These are phyloP conservation scores for Debaryomyces hansenii DNA, from an alignment of 805 yeast genomes.

Conservation along the genomic window DNA sequence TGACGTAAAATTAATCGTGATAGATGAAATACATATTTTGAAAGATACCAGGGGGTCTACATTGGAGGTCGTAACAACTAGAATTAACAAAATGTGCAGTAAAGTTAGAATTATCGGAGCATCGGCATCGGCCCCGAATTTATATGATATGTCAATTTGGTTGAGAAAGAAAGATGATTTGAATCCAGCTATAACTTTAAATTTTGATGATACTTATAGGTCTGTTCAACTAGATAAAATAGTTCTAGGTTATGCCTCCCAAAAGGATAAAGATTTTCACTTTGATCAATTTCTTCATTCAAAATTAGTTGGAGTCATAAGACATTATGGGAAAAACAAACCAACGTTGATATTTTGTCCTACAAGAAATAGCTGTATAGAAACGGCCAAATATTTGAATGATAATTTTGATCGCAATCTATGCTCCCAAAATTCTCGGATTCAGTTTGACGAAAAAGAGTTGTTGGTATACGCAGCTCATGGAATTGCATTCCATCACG, in stretches of 20 bases:
- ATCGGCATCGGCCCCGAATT: slow-evolving; percentile 56
- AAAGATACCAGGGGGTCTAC: slow-evolving; percentile 28
- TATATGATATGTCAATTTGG: slow-evolving; percentile 42
- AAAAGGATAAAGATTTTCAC: slow-evolving; percentile 45
- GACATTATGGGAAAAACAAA: slow-evolving; percentile 35
- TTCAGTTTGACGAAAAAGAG: slow-evolving; percentile 23
- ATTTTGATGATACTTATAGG: slow-evolving; percentile 38
- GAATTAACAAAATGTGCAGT: slow-evolving; percentile 8
- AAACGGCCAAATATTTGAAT: slow-evolving; percentile 43
- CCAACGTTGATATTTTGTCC: slow-evolving; percentile 51
- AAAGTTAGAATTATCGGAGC: slow-evolving; percentile 14
- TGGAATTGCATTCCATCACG: slow-evolving; percentile 60
- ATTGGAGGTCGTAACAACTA: slow-evolving; percentile 20
- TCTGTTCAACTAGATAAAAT: slow-evolving; percentile 37
- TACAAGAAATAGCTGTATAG: background rate
- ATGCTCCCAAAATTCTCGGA: background rate
- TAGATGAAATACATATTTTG: slow-evolving; percentile 28
- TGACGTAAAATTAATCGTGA: slow-evolving; percentile 16
- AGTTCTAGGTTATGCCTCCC: slow-evolving; percentile 44
- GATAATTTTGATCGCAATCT: slow-evolving; percentile 9
- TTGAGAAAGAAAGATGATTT: slow-evolving; percentile 5
- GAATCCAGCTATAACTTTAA: background rate
- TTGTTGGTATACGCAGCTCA: slow-evolving; percentile 16
- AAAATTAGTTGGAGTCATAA: slow-evolving; percentile 41
- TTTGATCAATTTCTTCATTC: slow-evolving; percentile 45